A percentile compares a stretch with the other conserved stretches of the same genome.
These are phyloP conservation scores for Gynostemma pentaphyllum DNA, from an alignment of 306 rosid species.

Conservation along the genomic window DNA sequence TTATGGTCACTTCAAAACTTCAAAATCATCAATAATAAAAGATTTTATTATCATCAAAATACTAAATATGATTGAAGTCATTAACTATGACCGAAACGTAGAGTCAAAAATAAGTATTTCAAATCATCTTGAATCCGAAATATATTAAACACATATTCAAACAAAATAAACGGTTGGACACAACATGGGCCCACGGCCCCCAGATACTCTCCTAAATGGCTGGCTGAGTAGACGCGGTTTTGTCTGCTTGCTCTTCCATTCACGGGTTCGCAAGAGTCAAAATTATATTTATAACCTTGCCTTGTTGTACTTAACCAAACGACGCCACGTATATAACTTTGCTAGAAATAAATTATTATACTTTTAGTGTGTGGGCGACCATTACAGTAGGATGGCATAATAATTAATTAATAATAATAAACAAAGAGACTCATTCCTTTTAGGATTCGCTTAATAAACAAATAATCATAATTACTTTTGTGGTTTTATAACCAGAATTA, in stretches of 20 bases:
- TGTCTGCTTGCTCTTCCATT: background rate
- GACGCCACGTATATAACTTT: background rate
- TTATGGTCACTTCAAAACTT: too few relatives aligned
- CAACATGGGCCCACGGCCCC: background rate
- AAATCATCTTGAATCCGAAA: too few relatives aligned
- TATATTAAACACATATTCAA: too few relatives aligned
- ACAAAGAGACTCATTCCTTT: background rate
- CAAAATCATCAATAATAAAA: too few relatives aligned
- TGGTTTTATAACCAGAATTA: background rate
- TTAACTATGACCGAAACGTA: too few relatives aligned
- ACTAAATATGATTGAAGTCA: too few relatives aligned
- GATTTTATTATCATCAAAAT: too few relatives aligned
- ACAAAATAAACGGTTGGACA: too few relatives aligned
- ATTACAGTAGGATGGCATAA: background rate
- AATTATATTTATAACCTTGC: background rate
- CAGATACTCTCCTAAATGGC: too few relatives aligned
- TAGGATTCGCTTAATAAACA: background rate
- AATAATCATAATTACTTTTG: background rate
- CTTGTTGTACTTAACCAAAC: background rate
- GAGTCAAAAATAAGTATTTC: too few relatives aligned
- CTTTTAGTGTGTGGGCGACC: background rate
- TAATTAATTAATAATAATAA: background rate
- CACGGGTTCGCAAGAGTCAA: background rate
- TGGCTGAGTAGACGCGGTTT: constrained; percentile 3
- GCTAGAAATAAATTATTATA: background rate